These are phyloP conservation scores for Hypoxylon sp. DNA, from an alignment of 2,329 filamentous ascomycete species.

Conservation along the genomic window DNA sequence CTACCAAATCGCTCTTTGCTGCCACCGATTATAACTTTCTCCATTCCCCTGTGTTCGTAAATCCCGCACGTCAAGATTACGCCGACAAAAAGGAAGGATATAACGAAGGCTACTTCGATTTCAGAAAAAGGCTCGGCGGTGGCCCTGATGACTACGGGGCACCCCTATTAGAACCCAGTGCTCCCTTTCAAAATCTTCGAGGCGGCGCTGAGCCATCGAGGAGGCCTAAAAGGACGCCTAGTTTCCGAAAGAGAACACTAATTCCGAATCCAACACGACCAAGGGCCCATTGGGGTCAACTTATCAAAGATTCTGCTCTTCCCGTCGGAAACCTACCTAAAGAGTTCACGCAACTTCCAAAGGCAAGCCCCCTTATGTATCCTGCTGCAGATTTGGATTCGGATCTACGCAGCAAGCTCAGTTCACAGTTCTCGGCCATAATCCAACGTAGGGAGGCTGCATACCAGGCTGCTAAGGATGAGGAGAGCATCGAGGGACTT, in stretches of 20 bases:
- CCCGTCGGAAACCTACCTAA: not conserved
- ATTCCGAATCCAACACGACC: too few relatives aligned
- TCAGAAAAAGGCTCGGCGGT: too few relatives aligned
- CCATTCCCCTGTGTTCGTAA: not conserved
- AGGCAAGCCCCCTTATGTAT: slow-evolving; percentile 18
- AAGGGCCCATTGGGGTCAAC: slow-evolving; percentile 1
- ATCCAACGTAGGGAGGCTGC: too few relatives aligned
- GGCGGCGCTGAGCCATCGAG: slow-evolving; percentile 10
- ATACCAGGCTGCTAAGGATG: not conserved
- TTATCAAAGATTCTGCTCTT: slow-evolving; percentile 1
- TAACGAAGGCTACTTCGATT: not conserved
- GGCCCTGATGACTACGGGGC: too few relatives aligned
- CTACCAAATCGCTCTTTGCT: not conserved
- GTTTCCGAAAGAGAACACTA: too few relatives aligned
- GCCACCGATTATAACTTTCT: not conserved
- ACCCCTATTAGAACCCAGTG: too few relatives aligned
- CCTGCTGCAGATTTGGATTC: slow-evolving; percentile 6
- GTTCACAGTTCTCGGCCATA: too few relatives aligned
- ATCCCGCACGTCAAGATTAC: not conserved
- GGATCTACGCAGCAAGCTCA: not conserved
- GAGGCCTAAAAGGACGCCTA: too few relatives aligned
- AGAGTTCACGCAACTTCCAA: not conserved
- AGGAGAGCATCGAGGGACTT: too few relatives aligned
- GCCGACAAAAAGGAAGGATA: not conserved
- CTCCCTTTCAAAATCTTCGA: slow-evolving; percentile 2